Evolutionary conservation across 2,329 filamentous ascomycete species (phyloP).

Genomic region (Raffaelea arxii): DNA sequence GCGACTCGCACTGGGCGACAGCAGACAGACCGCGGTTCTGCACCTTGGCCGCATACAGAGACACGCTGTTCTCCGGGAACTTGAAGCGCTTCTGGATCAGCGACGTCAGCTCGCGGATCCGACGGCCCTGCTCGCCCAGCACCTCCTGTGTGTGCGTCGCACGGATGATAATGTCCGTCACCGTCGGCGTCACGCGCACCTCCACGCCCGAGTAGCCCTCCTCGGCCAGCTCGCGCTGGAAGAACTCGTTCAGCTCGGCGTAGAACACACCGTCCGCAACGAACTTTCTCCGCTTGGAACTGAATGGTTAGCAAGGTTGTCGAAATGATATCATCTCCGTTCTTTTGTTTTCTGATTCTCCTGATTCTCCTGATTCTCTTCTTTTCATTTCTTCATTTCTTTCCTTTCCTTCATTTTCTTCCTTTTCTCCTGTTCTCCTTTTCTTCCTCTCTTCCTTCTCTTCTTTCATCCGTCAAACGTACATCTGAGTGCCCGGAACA

Average conservation of each 20-base stretch:
- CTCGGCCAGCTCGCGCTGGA: slow-evolving; percentile 99
- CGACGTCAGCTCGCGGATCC: slow-evolving; percentile 99
- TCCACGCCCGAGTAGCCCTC: slow-evolving; percentile 99
- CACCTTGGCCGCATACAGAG: slow-evolving; percentile 99
- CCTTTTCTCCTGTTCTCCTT: neutral
- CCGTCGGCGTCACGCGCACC: slow-evolving; percentile 98
- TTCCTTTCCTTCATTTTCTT: neutral
- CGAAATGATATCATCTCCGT: slow-evolving; percentile 1
- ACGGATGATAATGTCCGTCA: slow-evolving; percentile 99
- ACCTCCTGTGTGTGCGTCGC: slow-evolving; percentile 99
- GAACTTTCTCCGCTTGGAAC: slow-evolving; percentile 91
- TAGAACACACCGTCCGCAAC: slow-evolving; percentile 99
- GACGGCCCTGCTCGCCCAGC: slow-evolving; percentile 98
- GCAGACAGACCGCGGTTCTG: slow-evolving; percentile 99
- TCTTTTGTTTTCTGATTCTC: neutral
- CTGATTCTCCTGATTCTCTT: neutral
- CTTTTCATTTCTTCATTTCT: neutral
- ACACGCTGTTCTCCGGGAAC: slow-evolving; percentile 99
- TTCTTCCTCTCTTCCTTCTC: neutral
- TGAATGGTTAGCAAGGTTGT: slow-evolving; percentile 23
- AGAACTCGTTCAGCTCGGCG: slow-evolving; percentile 99
- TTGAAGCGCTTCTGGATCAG: slow-evolving; percentile 99
- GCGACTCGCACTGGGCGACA: slow-evolving; percentile 99
- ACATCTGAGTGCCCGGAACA: slow-evolving; percentile 54
- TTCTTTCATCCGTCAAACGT: slow-evolving; percentile 24